Base-by-base conservation (phyloP, 2,329 filamentous ascomycete species). In the Thelonectria olida region DNA sequence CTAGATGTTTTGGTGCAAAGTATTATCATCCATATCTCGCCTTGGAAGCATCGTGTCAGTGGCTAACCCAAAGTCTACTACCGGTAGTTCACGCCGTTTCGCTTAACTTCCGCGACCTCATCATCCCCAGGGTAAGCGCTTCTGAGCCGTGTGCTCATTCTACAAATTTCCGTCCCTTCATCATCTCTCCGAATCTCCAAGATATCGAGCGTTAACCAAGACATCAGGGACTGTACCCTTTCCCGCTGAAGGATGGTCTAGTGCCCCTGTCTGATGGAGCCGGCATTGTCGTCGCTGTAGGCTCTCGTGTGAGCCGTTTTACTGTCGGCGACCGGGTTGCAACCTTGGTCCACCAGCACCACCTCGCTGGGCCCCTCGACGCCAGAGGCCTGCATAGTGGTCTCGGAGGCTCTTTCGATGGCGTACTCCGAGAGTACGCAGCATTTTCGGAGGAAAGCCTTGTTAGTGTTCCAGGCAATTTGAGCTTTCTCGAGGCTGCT, bases 401-500 rank as follows among this genome's bases (percentile, higher is more conserved):
- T 13, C 28, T 54, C 5, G 56, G 56, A 15, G 25, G 34, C 23
- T 8, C 13, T 15, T 5, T 48, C 7, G 20, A 58, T 42, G 56
- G 56, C 7, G 34, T 49, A 7, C 19, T 58, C 12, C n/a, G 34
- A 19, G 20, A 53, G 25, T 48, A 53, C 15, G 48, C 5, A 20
- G 39, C 39, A 5, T 50, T 47, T 10, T 19, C 27, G 2, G 55
- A 44, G 20, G 7, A 52, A 6, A 31, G 31, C 20, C 31, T 58
- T 19, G 42, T 52, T 6, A 9, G 10, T 13, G 19, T 55, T 17
- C 90, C 90, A 1, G 70, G 67, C 22, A 84, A 85, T 63, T 76
- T 88, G 8, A 79, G 68, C 64, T 72, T 77, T 28, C 61, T 78
- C 19, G 84, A 88, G 71, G 79, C 82, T 2, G 80, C 80, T 41